Percentiles rank a stretch among this genome's conserved stretches.
These are phyloP conservation scores for Solanum commersonii DNA, from an alignment of 257 asterid genomes.

Conservation along the genomic window DNA sequence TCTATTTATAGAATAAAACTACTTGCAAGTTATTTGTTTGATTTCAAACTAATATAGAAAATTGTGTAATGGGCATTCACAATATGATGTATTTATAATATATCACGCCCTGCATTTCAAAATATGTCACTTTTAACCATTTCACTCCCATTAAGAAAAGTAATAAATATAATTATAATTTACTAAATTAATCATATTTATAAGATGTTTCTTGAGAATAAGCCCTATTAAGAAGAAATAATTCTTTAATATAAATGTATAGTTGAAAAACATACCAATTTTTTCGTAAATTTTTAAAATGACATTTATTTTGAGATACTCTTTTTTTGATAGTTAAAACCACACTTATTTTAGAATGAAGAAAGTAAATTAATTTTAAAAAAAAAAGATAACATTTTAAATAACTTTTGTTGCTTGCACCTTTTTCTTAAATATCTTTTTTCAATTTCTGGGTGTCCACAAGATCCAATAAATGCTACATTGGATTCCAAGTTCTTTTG, in stretches of 20 bases:
- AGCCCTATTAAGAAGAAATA: too few relatives aligned
- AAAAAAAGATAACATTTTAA: background rate
- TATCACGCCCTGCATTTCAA: rapidly evolving
- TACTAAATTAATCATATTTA: too few relatives aligned
- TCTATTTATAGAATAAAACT: background rate
- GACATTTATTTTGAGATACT: background rate
- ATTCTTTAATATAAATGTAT: too few relatives aligned
- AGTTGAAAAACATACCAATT: background rate
- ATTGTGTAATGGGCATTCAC: background rate
- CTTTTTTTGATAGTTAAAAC: background rate
- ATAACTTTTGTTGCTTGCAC: background rate
- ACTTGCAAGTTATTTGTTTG: background rate
- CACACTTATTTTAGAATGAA: background rate
- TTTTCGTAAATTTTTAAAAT: background rate
- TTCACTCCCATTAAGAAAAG: background rate
- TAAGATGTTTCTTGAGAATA: too few relatives aligned
- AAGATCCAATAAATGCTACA: background rate
- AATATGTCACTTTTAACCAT: too few relatives aligned
- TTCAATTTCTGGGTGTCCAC: background rate
- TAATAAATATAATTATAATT: too few relatives aligned
- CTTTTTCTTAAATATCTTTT: background rate
- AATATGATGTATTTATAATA: background rate
- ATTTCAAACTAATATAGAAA: background rate
- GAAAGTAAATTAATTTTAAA: background rate
- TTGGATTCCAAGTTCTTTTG: background rate